Conservation (phyloP, 345 rosid genomes). For the Sonneratia caseolaris region DNA sequence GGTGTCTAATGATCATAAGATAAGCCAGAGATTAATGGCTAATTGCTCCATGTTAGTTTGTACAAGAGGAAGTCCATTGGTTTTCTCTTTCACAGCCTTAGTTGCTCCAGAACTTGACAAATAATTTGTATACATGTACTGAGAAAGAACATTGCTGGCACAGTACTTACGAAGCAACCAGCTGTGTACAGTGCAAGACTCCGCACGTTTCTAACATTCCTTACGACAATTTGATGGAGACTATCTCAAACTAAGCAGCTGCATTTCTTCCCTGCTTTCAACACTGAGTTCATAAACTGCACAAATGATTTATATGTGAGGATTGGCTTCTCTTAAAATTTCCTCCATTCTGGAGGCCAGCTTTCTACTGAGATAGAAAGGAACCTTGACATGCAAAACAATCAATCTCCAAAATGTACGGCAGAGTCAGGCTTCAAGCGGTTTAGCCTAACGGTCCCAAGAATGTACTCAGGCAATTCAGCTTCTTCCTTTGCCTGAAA, state of each 20-base stretch:
- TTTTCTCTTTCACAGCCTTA: too few species aligned
- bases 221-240: neutral
- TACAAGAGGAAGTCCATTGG: too few species aligned
- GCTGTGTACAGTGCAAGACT: too few species aligned
- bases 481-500: slow-evolving; percentile 71
- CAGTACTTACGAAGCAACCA: too few species aligned
- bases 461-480: slow-evolving; percentile 88
- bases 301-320: neutral
- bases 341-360: neutral
- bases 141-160: too few species aligned
- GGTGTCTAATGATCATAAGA: too few species aligned
- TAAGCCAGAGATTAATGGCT: too few species aligned
- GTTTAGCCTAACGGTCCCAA: slow-evolving; percentile 81
- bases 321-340: neutral
- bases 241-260: neutral
- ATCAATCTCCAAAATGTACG: slow-evolving; percentile 41
- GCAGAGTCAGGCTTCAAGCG: slow-evolving; percentile 73
- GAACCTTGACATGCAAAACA: neutral
- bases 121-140: too few species aligned
- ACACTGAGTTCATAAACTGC: neutral
- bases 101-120: too few species aligned
- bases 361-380: neutral
- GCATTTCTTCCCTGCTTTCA: neutral
- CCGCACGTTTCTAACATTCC: neutral
- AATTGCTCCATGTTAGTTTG: too few species aligned